These are phyloP conservation scores for Santalum album DNA, from an alignment of 164 flowering plant species.

Conservation along the genomic window DNA sequence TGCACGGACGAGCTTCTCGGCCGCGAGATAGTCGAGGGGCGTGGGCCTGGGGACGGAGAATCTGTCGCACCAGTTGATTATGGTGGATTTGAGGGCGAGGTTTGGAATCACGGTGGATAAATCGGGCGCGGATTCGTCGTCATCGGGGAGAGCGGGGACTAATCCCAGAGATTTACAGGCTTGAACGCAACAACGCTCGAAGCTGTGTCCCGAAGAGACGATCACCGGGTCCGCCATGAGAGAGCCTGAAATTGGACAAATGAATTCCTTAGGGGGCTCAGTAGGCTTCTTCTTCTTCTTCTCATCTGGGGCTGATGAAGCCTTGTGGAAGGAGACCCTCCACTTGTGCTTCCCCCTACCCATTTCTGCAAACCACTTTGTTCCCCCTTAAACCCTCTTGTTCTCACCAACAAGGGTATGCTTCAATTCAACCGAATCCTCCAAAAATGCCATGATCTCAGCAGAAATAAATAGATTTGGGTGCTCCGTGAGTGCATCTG, in stretches of 20 bases:
- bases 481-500: too few relatives aligned
- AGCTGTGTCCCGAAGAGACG: conserved; percentile 39
- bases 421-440: too few relatives aligned
- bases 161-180: conserved; percentile 21
- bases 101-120: conserved; percentile 38
- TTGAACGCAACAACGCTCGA: conserved; percentile 24
- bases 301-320: too few relatives aligned
- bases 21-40: conserved; percentile 18
- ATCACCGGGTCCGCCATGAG: conserved; percentile 41
- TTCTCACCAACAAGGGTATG: too few relatives aligned
- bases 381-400: neutral
- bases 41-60: conserved; percentile 12
- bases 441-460: too few relatives aligned
- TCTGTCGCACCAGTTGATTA: conserved; percentile 23
- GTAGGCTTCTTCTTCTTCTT: neutral
- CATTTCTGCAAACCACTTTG: neutral
- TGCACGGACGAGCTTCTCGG: conserved; percentile 19
- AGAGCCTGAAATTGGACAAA: conserved; percentile 30
- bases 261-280: conserved; percentile 20
- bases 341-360: conserved; percentile 11
- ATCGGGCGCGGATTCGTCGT: conserved; percentile 19
- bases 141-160: conserved; percentile 15
- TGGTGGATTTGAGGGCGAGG: conserved; percentile 36
- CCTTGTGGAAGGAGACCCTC: conserved; percentile 16
- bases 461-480: too few relatives aligned